A percentile compares a stretch with the other conserved stretches of the same genome.
phyloP scores from a whole-genome alignment of 352 stramenopile genomes.

The Phytophthora cajani region DNA sequence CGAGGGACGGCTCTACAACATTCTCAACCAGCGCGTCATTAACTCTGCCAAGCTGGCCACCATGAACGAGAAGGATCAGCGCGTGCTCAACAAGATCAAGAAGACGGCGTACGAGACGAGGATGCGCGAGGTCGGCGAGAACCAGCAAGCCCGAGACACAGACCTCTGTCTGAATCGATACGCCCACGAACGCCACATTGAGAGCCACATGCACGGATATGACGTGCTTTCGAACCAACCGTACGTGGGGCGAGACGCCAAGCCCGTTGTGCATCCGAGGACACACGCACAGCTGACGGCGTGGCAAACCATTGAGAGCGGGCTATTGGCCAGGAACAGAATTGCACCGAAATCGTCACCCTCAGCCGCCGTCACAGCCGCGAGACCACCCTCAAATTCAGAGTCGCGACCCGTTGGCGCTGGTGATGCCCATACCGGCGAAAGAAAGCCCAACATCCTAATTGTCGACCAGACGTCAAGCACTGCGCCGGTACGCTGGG shows the following conservation, averaged over 20 bases:
- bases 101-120: constrained; percentile 61
- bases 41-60: constrained; percentile 50
- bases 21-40: constrained; percentile 73
- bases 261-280: constrained; percentile 47
- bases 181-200: constrained; percentile 60
- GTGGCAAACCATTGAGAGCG: constrained; percentile 61
- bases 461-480: constrained; percentile 23
- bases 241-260: constrained; percentile 57
- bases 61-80: constrained; percentile 51
- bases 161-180: constrained; percentile 68
- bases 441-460: constrained; percentile 42
- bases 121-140: constrained; percentile 53
- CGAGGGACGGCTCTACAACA: constrained; percentile 79
- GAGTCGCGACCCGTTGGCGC: background rate
- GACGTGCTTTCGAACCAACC: constrained; percentile 72
- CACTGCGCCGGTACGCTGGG: constrained; percentile 8
- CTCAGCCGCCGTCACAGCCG: background rate
- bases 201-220: constrained; percentile 67
- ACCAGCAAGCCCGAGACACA: constrained; percentile 45
- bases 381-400: constrained; percentile 9
- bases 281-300: constrained; percentile 50
- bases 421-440: background rate
- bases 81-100: constrained; percentile 68
- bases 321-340: constrained; percentile 39
- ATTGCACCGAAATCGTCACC: constrained; percentile 21